Percentiles rank a stretch among this genome's conserved stretches.
phyloP scores from a whole-genome alignment of 495 filamentous ascomycete genomes.

The Delitschia confertaspora region DNA sequence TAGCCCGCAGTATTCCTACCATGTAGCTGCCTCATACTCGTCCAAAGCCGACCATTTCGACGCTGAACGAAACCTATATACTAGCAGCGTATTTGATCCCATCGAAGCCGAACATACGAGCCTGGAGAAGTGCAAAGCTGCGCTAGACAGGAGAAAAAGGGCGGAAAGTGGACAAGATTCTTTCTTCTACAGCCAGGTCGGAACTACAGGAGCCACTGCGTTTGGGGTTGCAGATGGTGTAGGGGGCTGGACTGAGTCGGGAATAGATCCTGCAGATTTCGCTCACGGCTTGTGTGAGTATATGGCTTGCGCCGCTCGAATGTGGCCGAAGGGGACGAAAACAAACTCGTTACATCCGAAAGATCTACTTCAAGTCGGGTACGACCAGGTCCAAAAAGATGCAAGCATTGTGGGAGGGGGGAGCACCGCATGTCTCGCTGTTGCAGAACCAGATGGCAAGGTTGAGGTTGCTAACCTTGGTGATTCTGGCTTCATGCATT shows the following conservation, averaged over 20 bases:
- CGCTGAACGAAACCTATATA: slow-evolving; percentile 35
- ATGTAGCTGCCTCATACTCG: slow-evolving; percentile 59
- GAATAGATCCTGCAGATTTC: slow-evolving; percentile 89
- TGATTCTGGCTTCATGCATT: slow-evolving; percentile 87
- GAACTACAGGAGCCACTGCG: slow-evolving; percentile 51
- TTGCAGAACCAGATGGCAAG: slow-evolving; percentile 57
- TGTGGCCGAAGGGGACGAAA: slow-evolving; percentile 32
- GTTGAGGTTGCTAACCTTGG: slow-evolving; percentile 91
- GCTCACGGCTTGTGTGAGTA: slow-evolving; percentile 88
- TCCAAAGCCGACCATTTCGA: slow-evolving; percentile 71
- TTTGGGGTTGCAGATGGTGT: slow-evolving; percentile 89
- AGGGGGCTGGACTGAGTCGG: slow-evolving; percentile 84
- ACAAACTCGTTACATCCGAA: slow-evolving; percentile 50
- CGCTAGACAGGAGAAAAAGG: slow-evolving; percentile 46
- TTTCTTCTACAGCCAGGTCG: slow-evolving; percentile 78
- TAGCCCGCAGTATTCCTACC: slow-evolving; percentile 46
- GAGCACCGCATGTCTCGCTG: slow-evolving; percentile 78
- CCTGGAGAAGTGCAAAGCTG: slow-evolving; percentile 30
- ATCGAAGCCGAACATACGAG: slow-evolving; percentile 12
- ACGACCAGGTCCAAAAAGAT: slow-evolving; percentile 69
- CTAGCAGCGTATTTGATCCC: slow-evolving; percentile 20
- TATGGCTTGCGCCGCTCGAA: slow-evolving; percentile 63
- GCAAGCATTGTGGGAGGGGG: slow-evolving; percentile 67
- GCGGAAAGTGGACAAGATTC: slow-evolving; percentile 87
- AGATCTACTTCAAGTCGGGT: slow-evolving; percentile 71